Base-by-base conservation (phyloP, 768 basidiomycete species). In the Lactarius akahatsu region DNA sequence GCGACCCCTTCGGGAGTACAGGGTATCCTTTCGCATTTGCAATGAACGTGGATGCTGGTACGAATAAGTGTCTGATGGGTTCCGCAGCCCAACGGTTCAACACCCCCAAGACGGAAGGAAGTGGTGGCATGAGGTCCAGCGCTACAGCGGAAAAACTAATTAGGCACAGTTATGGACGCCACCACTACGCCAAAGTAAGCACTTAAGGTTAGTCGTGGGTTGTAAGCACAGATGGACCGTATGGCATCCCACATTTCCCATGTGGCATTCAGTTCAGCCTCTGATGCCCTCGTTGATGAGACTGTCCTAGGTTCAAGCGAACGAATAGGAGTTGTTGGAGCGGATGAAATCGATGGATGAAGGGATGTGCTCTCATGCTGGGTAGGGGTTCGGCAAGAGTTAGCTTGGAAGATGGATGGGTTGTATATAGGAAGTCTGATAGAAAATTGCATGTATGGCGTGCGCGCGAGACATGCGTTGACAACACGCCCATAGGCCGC, bases 201-300 rank as follows among this genome's bases (percentile, higher is more conserved):
- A 94, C 92, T 88, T 64, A 92, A 73, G 2, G 88, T 88, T 66
- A 94, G 73, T 32, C 91, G 84, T 36, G 83, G 79, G 73, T 85
- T 86, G 76, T 95, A 96, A 64, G 89, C 89, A 76, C 97, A 99
- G 40, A 96, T 83, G 3, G 89, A 88, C 67, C 96, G 83, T 65
- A 99, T 92, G 57, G 90, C 83, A 75, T 98, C 97, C 97, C 97
- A 99, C 86, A 96, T 96, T 75, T 98, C 97, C 96, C 97, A 99
- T 0, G 91, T 93, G 7, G 81, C 83, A 71, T 88, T 87, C 61
- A 91, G 77, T 67, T 88, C 85, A 10, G 78, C 79, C 70, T 86
- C 86, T 50, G 82, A 76, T 20, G 81, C 76, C 43, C 76, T 77
- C 20, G 77, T 71, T 13, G 78, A 72, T 43, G 71, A 74, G 57